These are phyloP conservation scores for Discostella pseudostelligera DNA, from an alignment of 108 stramenopile genomes.

Conservation along the genomic window DNA sequence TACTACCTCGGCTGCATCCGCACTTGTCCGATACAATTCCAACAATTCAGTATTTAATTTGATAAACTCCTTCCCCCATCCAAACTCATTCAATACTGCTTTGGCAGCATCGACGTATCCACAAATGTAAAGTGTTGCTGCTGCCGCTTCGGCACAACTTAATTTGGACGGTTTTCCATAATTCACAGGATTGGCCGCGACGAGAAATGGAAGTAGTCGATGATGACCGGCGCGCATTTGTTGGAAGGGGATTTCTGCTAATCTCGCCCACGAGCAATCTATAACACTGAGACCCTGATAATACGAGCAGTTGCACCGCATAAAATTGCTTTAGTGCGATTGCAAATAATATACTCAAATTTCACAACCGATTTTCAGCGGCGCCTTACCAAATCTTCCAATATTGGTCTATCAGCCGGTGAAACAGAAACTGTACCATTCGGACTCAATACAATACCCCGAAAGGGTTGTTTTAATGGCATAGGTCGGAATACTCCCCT, in stretches of 20 bases:
- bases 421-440: slow-evolving; percentile 87
- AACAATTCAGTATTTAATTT: slow-evolving; percentile 82
- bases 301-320: too few relatives aligned
- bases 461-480: slow-evolving; percentile 83
- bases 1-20: slow-evolving; percentile 77
- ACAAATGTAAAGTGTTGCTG: slow-evolving; percentile 92
- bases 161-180: slow-evolving; percentile 94
- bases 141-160: slow-evolving; percentile 87
- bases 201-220: slow-evolving; percentile 95
- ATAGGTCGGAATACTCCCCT: slow-evolving; percentile 78
- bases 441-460: slow-evolving; percentile 93
- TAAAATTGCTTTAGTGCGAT: neutral
- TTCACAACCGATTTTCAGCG: neutral
- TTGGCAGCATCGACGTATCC: slow-evolving; percentile 82
- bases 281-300: slow-evolving; percentile 87
- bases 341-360: neutral
- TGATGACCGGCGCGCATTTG: slow-evolving; percentile 92
- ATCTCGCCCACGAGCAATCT: slow-evolving; percentile 96
- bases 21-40: slow-evolving; percentile 78
- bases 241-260: slow-evolving; percentile 91
- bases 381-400: slow-evolving; percentile 47
- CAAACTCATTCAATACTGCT: slow-evolving; percentile 88
- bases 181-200: slow-evolving; percentile 98
- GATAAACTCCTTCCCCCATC: slow-evolving; percentile 95
- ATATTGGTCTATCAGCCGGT: slow-evolving; percentile 80